Base-by-base conservation (phyloP, 129 eudicot genomes). In the Cynara cardunculus region DNA sequence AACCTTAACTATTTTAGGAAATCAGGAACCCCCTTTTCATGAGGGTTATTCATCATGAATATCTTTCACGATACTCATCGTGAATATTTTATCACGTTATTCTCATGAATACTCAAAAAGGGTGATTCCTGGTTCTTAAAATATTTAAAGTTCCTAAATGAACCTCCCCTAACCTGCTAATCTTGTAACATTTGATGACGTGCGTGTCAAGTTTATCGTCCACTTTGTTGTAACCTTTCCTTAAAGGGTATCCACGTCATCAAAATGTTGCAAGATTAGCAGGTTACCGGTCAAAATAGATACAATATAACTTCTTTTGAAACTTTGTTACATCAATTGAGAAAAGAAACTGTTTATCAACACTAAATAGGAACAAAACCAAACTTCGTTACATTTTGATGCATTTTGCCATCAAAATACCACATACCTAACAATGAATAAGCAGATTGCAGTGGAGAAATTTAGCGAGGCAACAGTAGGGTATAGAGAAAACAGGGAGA, bases 381-480 rank as follows among this genome's bases (percentile, higher is more conserved):
- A 5, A 18, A 56, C 24, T 56, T 56, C 5, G 65, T 56, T 56
- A 56, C 65, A 56, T 56, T 56, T 56, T 18, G 25, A 56, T 56
- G 65, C 65, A 18, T 5, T n/a, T 56, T 19, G 25, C 8, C 8
- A 16, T 53, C 22, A 56, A 53, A 56, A 73, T 11, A 3, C 37
- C 10, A 22, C 66, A 61, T 59, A 53, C 18, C 75, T 83, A 83
- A 83, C 32, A 16, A 72, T 62, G 41, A 18, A 19, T 83, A 25
- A 85, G 84, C 91, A 96, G 99, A 96, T 96, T 85, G 99, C 97
- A 22, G 89, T 88, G 69, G 99, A 93, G 90, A 91, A 91, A 62
- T 96, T 96, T 80, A 96, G 99, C 59, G 99, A 96, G 84, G 99
- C 99, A 46, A 96, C 99, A 0, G 96, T 96, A 62, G 99, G 99